These are phyloP conservation scores for Lavandula angustifolia DNA, from an alignment of 257 asterid genomes.

Conservation along the genomic window DNA sequence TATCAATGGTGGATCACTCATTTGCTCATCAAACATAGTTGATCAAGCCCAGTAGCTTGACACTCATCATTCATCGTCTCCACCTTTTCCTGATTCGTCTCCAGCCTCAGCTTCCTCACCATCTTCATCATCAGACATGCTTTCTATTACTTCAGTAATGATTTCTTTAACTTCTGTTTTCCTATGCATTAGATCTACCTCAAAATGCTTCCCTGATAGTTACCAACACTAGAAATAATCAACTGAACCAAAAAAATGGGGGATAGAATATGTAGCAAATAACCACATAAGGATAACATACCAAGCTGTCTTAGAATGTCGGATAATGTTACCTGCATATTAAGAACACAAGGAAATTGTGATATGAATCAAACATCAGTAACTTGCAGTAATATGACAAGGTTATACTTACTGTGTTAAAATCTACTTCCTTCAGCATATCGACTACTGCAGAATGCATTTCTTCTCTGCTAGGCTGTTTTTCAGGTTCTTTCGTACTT, in stretches of 20 bases:
- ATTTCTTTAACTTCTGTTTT: slow-evolving; percentile 79
- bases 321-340: slow-evolving; percentile 83
- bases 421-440: slow-evolving; percentile 85
- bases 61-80: slow-evolving; percentile 35
- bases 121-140: slow-evolving; percentile 88
- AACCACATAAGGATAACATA: slow-evolving; percentile 35
- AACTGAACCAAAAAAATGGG: slow-evolving; percentile 16
- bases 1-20: background rate
- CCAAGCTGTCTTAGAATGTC: slow-evolving; percentile 87
- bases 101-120: slow-evolving; percentile 47
- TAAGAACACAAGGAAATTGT: slow-evolving; percentile 22
- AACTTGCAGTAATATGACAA: background rate
- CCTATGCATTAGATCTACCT: slow-evolving; percentile 60
- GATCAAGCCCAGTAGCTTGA: background rate
- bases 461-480: slow-evolving; percentile 70
- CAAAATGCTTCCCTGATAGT: slow-evolving; percentile 62
- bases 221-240: slow-evolving; percentile 18
- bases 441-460: slow-evolving; percentile 54
- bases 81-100: slow-evolving; percentile 45
- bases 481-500: slow-evolving; percentile 42
- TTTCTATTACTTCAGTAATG: slow-evolving; percentile 77
- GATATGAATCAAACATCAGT: slow-evolving; percentile 16
- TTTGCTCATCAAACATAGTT: background rate
- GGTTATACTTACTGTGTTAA: slow-evolving; percentile 64
- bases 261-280: background rate